Conservation (phyloP, 495 filamentous ascomycete species). For the Aspergillus ostianus region DNA sequence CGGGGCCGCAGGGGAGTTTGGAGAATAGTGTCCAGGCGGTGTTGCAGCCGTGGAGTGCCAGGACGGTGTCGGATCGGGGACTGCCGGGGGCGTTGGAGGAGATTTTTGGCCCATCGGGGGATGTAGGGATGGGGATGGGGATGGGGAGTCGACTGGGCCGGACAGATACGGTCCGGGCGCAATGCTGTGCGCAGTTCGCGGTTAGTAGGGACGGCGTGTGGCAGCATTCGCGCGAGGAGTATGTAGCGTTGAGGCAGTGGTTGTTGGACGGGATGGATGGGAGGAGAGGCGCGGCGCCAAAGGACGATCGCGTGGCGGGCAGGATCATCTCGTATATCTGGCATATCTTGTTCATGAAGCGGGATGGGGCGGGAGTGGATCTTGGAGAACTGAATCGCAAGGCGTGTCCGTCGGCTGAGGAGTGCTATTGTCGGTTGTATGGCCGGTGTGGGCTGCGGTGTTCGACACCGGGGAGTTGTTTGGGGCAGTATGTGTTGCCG, state of each 20-base stretch:
- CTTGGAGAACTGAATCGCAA: slow-evolving; percentile 40
- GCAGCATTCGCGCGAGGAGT: slow-evolving; percentile 38
- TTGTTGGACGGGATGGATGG: slow-evolving; percentile 33
- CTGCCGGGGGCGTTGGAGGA: slow-evolving; percentile 30
- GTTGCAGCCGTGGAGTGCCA: slow-evolving; percentile 39
- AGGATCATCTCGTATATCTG: slow-evolving; percentile 43
- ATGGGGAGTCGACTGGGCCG: slow-evolving; percentile 18
- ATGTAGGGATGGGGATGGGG: not conserved
- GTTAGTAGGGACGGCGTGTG: slow-evolving; percentile 34
- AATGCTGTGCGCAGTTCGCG: slow-evolving; percentile 49
- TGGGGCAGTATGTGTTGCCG: slow-evolving; percentile 39
- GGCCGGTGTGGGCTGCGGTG: slow-evolving; percentile 36
- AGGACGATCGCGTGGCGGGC: slow-evolving; percentile 38
- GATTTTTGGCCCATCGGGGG: slow-evolving; percentile 29
- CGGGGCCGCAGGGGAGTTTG: slow-evolving; percentile 37
- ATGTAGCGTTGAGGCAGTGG: slow-evolving; percentile 44
- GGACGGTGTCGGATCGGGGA: slow-evolving; percentile 37
- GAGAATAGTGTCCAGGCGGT: slow-evolving; percentile 36
- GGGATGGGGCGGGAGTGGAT: slow-evolving; percentile 30
- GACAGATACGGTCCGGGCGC: slow-evolving; percentile 35
- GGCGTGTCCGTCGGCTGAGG: slow-evolving; percentile 38
- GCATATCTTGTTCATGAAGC: slow-evolving; percentile 48
- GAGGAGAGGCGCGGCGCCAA: slow-evolving; percentile 25
- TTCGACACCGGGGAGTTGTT: slow-evolving; percentile 28
- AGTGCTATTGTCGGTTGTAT: slow-evolving; percentile 48